phyloP scores from a whole-genome alignment of 352 stramenopile genomes.

The Phytophthora boehmeriae region DNA sequence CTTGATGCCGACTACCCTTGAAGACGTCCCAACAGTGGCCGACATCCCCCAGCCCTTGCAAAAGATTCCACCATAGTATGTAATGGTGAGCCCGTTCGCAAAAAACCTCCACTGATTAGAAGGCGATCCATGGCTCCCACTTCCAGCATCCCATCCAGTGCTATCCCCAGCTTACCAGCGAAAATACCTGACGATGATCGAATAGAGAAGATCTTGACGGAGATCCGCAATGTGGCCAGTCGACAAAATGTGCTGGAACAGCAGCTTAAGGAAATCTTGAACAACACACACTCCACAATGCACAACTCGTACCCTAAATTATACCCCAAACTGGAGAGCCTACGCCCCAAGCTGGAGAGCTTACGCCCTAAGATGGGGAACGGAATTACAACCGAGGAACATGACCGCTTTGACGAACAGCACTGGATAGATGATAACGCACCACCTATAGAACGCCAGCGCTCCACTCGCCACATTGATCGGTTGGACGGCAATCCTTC shows the following conservation, averaged over 20 bases:
- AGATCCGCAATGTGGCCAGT: constrained; percentile 33
- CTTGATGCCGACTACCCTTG: constrained; percentile 11
- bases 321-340: background rate
- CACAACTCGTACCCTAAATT: background rate
- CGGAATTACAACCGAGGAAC: constrained; percentile 13
- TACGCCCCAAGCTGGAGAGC: background rate
- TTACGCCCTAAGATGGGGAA: constrained; percentile 3
- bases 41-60: background rate
- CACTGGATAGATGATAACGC: constrained; percentile 23
- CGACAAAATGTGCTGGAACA: constrained; percentile 32
- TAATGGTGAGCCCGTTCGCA: constrained; percentile 1
- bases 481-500: constrained; percentile 28
- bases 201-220: constrained; percentile 28
- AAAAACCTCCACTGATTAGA: constrained; percentile 6
- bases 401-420: constrained; percentile 44
- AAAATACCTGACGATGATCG: constrained; percentile 9
- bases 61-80: background rate
- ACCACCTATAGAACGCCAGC: constrained; percentile 30
- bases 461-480: constrained; percentile 18
- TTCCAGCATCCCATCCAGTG: background rate
- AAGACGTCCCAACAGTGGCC: background rate
- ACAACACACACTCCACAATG: constrained; percentile 5
- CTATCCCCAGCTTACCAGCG: background rate
- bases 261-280: constrained; percentile 25
- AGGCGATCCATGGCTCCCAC: constrained; percentile 10